phyloP scores from a whole-genome alignment of 2,329 filamentous ascomycete species.

The Kalmusia sp. region DNA sequence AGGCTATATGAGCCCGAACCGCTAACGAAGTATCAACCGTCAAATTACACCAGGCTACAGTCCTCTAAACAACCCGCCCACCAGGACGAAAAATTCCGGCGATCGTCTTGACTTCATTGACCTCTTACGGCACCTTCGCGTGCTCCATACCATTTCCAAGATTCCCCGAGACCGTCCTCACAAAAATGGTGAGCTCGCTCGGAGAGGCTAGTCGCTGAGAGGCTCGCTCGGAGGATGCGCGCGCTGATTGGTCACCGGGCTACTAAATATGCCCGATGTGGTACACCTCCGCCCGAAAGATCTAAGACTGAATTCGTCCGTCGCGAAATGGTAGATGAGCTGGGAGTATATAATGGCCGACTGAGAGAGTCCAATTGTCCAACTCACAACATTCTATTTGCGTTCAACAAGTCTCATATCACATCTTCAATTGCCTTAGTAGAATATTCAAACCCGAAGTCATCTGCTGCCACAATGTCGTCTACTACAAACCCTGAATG shows the following conservation, averaged over 20 bases:
- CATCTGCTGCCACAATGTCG: constrained; percentile 1
- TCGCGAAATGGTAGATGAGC: neutral
- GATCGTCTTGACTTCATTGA: no score
- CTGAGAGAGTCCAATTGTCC: neutral
- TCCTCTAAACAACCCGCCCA: no score
- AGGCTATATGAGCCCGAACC: no score
- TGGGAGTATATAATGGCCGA: neutral
- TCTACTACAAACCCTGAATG: constrained; percentile 6
- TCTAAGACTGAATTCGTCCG: neutral
- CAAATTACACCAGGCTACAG: no score
- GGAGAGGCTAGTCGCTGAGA: neutral
- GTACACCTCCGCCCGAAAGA: neutral
- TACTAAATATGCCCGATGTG: neutral
- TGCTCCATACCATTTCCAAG: no score
- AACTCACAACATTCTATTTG: neutral
- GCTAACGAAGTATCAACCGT: no score
- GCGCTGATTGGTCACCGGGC: constrained; percentile 6
- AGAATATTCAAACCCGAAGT: no score
- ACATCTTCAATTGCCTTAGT: no score
- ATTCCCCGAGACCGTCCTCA: no score
- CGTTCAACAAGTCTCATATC: no score
- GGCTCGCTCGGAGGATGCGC: neutral
- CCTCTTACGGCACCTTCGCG: no score
- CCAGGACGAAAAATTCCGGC: no score
- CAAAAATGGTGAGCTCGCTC: neutral